A percentile compares a stretch with the other conserved stretches of the same genome.
Evolutionary conservation across 257 asterid genomes (phyloP).

Genomic region (Solanum okadae): DNA sequence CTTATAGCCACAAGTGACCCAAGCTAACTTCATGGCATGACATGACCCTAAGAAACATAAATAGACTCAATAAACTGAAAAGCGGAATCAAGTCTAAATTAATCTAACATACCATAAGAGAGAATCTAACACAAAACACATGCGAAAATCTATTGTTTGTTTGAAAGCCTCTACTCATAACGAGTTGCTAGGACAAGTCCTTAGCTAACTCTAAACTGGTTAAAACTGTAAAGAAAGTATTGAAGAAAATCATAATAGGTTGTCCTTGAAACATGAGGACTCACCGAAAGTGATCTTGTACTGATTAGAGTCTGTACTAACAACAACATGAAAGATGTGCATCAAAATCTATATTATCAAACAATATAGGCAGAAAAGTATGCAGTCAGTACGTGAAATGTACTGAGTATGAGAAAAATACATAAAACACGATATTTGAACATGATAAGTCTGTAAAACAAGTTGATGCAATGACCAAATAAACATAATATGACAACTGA

Average conservation of each 20-base stretch:
- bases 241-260: background rate
- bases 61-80: background rate
- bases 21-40: background rate
- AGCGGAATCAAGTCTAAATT: background rate
- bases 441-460: background rate
- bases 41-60: background rate
- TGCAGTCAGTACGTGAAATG: background rate
- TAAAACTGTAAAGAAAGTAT: background rate
- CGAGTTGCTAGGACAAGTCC: background rate
- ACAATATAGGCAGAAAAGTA: background rate
- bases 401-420: background rate
- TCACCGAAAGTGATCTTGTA: background rate
- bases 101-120: background rate
- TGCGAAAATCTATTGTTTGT: background rate
- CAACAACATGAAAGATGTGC: background rate
- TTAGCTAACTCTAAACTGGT: background rate
- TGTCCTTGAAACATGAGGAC: background rate
- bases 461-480: background rate
- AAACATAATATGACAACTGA: background rate
- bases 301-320: no score
- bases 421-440: background rate
- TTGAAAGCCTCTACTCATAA: background rate
- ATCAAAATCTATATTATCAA: no score
- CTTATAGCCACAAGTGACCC: background rate
- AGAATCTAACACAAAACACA: background rate